A percentile compares a stretch with the other conserved stretches of the same genome.
phyloP scores from a whole-genome alignment of 1,139 yeast species.

The Yamadazyma mexicana region DNA sequence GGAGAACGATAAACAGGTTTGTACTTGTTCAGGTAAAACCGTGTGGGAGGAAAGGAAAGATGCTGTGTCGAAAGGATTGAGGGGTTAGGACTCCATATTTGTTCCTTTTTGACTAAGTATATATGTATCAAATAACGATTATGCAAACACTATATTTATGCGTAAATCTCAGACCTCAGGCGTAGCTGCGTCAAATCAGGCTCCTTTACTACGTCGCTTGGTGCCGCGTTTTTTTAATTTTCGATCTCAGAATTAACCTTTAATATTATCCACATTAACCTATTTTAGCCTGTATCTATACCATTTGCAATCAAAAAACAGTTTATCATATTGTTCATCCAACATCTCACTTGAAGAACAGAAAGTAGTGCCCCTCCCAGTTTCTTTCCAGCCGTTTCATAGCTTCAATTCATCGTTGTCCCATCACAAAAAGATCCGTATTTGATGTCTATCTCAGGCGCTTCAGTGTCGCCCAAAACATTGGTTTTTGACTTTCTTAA shows the following conservation, averaged over 20 bases:
- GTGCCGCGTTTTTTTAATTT: too few species aligned
- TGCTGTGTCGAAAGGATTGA: conserved; percentile 15
- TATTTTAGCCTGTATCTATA: background rate
- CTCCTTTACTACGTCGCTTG: background rate
- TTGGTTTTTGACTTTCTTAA: conserved; percentile 18
- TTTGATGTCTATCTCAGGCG: background rate
- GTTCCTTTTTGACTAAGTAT: too few species aligned
- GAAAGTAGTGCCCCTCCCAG: background rate
- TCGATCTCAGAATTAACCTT: background rate
- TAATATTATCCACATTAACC: background rate
- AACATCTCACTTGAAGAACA: background rate
- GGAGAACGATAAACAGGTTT: conserved; percentile 92
- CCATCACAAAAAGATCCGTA: too few species aligned
- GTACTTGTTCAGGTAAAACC: conserved; percentile 93
- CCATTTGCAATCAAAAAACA: background rate
- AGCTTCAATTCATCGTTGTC: too few species aligned
- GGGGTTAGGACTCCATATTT: conserved; percentile 3
- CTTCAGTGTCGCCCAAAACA: conserved; percentile 2
- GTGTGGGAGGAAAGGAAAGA: conserved; percentile 93
- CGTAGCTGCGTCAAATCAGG: too few species aligned
- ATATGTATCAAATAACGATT: too few species aligned
- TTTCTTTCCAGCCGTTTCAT: background rate
- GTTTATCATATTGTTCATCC: too few species aligned
- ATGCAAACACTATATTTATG: too few species aligned
- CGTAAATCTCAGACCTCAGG: background rate